Percentiles rank a stretch among this genome's conserved stretches.
phyloP scores from a whole-genome alignment of 139 green algal species.

The Chlorella sp. region DNA sequence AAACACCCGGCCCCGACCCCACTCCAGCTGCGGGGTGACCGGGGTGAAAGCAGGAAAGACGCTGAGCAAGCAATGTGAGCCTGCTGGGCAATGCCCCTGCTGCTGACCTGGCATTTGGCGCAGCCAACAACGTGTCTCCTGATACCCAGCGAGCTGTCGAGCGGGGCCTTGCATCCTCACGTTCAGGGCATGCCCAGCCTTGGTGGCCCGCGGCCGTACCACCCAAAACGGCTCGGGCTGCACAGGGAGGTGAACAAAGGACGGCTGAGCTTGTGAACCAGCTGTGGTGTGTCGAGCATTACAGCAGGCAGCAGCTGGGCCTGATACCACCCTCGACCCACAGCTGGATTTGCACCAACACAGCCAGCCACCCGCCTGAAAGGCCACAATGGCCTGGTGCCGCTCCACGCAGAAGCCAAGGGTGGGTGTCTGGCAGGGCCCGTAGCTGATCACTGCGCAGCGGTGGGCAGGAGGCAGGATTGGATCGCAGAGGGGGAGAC shows the following conservation, averaged over 20 bases:
- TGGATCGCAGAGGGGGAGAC: too few relatives aligned
- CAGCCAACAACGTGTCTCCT: too few relatives aligned
- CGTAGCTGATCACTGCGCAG: constrained; percentile 85
- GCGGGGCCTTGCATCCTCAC: not conserved
- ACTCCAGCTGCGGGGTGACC: constrained; percentile 53
- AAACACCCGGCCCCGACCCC: constrained; percentile 78
- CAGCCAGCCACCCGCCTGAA: constrained; percentile 32
- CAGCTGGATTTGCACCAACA: too few relatives aligned
- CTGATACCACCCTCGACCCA: too few relatives aligned
- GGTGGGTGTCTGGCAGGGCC: constrained; percentile 90
- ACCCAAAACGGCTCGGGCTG: constrained; percentile 83
- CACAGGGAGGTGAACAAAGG: too few relatives aligned
- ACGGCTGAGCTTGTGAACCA: too few relatives aligned
- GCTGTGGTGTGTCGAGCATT: too few relatives aligned
- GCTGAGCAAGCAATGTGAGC: not conserved
- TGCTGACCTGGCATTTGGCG: too few relatives aligned
- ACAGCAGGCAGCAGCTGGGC: too few relatives aligned
- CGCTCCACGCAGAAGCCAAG: constrained; percentile 86
- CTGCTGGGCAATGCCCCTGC: too few relatives aligned
- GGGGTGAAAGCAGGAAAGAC: not conserved
- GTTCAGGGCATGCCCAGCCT: constrained; percentile 48
- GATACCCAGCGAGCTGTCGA: too few relatives aligned
- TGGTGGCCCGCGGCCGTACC: constrained; percentile 52
- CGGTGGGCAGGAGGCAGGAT: too few relatives aligned
- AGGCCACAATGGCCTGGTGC: constrained; percentile 70